phyloP scores from a whole-genome alignment of 441 rosid species.

The Jatropha multifida region DNA sequence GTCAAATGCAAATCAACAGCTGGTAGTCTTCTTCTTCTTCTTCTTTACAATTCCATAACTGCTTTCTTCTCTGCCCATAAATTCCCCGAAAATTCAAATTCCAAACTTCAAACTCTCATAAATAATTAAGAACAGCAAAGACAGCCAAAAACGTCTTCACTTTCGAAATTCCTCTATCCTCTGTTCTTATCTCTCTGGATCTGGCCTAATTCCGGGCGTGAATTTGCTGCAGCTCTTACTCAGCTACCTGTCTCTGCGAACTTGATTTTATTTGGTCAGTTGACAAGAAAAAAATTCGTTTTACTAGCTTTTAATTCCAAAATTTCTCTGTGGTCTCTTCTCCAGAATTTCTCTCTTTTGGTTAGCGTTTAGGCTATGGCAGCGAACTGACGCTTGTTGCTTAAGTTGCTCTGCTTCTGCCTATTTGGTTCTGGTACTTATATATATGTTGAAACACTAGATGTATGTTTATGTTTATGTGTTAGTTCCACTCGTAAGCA shows the following conservation, averaged over 20 bases:
- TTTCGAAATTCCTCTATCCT: neutral
- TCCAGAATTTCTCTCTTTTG: too few species aligned
- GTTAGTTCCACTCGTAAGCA: neutral
- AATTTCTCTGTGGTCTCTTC: neutral
- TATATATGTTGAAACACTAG: too few species aligned
- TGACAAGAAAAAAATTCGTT: neutral
- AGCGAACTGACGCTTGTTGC: neutral
- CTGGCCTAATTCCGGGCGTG: neutral
- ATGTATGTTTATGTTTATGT: too few species aligned
- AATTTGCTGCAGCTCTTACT: neutral
- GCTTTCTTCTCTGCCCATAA: too few species aligned
- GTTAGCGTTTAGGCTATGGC: neutral
- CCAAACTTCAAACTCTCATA: neutral
- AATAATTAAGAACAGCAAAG: neutral
- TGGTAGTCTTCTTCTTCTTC: neutral
- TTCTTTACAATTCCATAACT: neutral
- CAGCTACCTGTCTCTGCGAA: neutral
- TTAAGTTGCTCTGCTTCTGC: neutral
- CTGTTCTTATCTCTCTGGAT: neutral
- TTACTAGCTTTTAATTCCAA: neutral
- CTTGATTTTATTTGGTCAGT: neutral
- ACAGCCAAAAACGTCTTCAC: neutral
- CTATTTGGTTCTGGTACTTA: too few species aligned
- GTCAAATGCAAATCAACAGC: neutral
- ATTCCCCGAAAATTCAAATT: neutral